Percentiles rank a stretch among this genome's conserved stretches.
phyloP scores from a whole-genome alignment of 129 eudicot species.

The Saposhnikovia divaricata region DNA sequence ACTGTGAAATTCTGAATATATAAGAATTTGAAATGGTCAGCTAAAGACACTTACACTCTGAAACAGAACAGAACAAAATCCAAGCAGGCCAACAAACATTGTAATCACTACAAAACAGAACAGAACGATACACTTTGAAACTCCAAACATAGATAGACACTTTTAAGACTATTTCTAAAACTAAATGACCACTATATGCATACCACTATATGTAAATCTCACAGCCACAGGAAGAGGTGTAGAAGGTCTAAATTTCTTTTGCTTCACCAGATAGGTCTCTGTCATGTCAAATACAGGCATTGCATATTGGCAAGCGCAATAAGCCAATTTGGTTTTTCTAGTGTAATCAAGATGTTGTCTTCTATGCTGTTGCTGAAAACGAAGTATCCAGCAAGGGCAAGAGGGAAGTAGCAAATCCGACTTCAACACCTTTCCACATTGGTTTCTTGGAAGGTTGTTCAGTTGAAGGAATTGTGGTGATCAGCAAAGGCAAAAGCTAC shows the following conservation, averaged over 20 bases:
- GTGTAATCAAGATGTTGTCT: slow-evolving; percentile 16
- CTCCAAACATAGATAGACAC: too few species aligned
- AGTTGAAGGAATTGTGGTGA: slow-evolving; percentile 31
- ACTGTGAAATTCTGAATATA: slow-evolving; percentile 54
- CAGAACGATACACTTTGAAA: not conserved
- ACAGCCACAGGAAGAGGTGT: too few species aligned
- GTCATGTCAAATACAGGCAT: slow-evolving; percentile 90
- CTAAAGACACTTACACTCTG: not conserved
- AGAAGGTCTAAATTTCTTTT: slow-evolving; percentile 44
- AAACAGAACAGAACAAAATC: not conserved
- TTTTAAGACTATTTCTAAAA: too few species aligned
- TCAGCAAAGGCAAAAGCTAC: slow-evolving; percentile 28
- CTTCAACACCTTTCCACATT: slow-evolving; percentile 26
- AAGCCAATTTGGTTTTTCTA: slow-evolving; percentile 21
- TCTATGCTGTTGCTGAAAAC: slow-evolving; percentile 18
- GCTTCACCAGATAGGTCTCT: slow-evolving; percentile 51
- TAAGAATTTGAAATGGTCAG: not conserved
- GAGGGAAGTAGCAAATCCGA: slow-evolving; percentile 23
- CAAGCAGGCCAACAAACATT: not conserved
- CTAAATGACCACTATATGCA: too few species aligned
- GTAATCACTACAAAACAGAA: not conserved
- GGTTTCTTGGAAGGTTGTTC: slow-evolving; percentile 21
- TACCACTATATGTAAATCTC: too few species aligned
- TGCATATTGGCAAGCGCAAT: slow-evolving; percentile 35
- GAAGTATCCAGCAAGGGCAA: slow-evolving; percentile 21